These are phyloP conservation scores for Apium graveolens DNA, from an alignment of 129 eudicot species.

Conservation along the genomic window DNA sequence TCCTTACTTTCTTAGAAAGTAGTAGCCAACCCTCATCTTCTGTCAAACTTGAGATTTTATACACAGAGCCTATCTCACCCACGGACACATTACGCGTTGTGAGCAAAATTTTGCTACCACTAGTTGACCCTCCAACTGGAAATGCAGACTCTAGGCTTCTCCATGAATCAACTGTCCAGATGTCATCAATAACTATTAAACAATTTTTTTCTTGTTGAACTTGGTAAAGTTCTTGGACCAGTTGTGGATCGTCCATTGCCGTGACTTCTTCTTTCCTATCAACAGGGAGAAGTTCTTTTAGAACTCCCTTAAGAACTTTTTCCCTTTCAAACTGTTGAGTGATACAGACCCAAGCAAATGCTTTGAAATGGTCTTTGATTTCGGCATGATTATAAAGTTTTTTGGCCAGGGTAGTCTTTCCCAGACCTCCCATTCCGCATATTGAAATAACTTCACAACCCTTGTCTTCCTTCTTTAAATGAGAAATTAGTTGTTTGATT, in stretches of 20 bases:
- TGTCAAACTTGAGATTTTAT: not conserved
- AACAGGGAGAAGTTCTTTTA: not conserved
- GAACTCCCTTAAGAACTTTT: not conserved
- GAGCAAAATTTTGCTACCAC: not conserved
- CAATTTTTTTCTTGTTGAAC: not conserved
- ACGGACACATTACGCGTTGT: not conserved
- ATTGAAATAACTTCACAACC: conserved; percentile 3
- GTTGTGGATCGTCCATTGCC: not conserved
- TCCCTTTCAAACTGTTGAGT: not conserved
- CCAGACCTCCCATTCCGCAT: conserved; percentile 12
- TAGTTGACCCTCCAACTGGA: conserved; percentile 1
- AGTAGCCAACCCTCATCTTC: conserved; percentile 12
- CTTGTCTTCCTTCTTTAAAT: not conserved
- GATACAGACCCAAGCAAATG: conserved; percentile 5
- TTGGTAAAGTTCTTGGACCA: not conserved
- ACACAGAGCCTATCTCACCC: not conserved
- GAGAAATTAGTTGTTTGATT: not conserved
- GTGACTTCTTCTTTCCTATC: not conserved
- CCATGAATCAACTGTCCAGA: conserved; percentile 8
- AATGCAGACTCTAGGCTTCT: conserved; percentile 5
- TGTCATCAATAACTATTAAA: conserved; percentile 1
- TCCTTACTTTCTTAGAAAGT: conserved; percentile 3
- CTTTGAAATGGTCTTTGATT: not conserved
- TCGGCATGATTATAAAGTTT: not conserved
- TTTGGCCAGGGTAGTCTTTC: conserved; percentile 14